Evolutionary conservation across 441 rosid species (phyloP).

Genomic region (Eutrema salsugineum): DNA sequence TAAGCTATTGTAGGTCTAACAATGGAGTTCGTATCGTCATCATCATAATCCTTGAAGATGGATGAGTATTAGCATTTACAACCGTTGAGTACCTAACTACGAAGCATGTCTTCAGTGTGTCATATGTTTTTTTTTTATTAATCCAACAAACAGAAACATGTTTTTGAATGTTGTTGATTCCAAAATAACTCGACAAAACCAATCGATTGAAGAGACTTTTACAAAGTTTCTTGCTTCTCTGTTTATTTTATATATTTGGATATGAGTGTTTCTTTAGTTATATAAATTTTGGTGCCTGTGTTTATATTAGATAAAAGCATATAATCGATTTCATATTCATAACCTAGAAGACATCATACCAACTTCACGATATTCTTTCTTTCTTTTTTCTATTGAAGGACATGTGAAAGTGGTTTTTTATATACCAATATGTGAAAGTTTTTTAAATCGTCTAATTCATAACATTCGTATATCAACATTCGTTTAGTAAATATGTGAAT

Average conservation of each 20-base stretch:
- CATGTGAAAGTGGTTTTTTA: not conserved
- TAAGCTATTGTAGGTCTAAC: too few species aligned
- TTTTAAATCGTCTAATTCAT: not conserved
- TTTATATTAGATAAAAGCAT: not conserved
- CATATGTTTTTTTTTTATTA: not conserved
- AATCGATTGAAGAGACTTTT: not conserved
- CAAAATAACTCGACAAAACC: not conserved
- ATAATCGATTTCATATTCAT: too few species aligned
- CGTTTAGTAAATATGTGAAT: not conserved
- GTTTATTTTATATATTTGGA: not conserved
- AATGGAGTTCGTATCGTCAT: too few species aligned
- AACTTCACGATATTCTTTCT: not conserved
- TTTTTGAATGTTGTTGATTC: too few species aligned
- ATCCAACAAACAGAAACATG: not conserved
- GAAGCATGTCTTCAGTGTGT: not conserved
- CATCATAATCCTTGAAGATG: too few species aligned
- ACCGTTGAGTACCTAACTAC: not conserved
- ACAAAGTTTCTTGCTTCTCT: not conserved
- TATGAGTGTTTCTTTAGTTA: not conserved
- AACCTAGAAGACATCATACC: not conserved
- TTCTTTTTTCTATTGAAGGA: not conserved
- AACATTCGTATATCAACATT: not conserved
- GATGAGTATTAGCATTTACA: too few species aligned
- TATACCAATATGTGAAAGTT: constrained; percentile 2
- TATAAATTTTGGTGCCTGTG: not conserved